Base-by-base conservation (phyloP, 106 monocot genomes). In the Cymbidium sinense region DNA sequence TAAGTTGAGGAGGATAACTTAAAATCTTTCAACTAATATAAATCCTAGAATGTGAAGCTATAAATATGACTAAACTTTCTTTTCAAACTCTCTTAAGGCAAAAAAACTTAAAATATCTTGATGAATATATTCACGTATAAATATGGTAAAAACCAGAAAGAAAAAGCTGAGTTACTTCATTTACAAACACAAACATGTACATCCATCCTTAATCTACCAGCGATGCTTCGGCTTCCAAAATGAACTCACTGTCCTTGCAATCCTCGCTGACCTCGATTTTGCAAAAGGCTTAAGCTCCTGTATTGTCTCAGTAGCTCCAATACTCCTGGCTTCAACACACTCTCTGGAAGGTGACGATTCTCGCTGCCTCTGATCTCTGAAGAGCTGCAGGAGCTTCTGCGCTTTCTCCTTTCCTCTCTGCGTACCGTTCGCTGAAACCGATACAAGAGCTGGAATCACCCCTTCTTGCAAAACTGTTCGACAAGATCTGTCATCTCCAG, bases 391-490 rank as follows among this genome's bases (percentile, higher is more conserved):
- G 25, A 99, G 83, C 81, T 75, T 86, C 76, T 88, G 87, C 6
- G 99, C 90, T 75, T 86, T 95, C 74, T 99, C 95, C 75, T 69
- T 87, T 23, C 85, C 92, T 74, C 76, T 84, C 15, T 31, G 27
- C 0, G 87, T 89, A 8, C 95, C 95, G n/a, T 84, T 85, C 20
- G 77, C 88, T 0, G 95, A 83, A 20, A 93, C 31, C 0, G 82
- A 86, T 1, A 99, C 88, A 4, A 99, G 41, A 0, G 88, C 79
- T 1, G 99, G 99, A 23, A 95, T 93, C 17, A 90, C 92, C 0
- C 99, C 99, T 86, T 95, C 95, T 44, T 99, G 95, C 21, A 99
- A 75, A 61, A 93, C 99, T 84, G 87, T 79, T 5, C 87, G 84
- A 19, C 84, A 86, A 78, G 92, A 90, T 0, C 43, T 79, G 69